Base-by-base conservation (phyloP, 1,284 basidiomycete species). In the Porodaedalea pini region DNA sequence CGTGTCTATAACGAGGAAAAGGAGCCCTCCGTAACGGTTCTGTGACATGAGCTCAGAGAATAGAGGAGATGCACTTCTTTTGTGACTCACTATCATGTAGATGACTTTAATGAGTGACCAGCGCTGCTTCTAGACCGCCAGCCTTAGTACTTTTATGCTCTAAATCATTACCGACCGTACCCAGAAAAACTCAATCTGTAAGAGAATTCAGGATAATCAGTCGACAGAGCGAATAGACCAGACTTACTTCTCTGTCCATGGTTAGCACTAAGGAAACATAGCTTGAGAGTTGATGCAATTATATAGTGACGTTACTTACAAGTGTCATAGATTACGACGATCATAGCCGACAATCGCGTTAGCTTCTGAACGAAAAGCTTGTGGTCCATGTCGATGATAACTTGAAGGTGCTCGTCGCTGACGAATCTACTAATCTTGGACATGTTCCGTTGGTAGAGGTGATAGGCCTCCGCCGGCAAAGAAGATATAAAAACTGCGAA, bases 11-110 rank as follows among this genome's bases (percentile, higher is more conserved):
- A 36, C 44, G 10, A 47, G 17, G 19, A 44, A 45, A 15, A 55
- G n/a, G 5, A 55, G 19, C 8, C 53, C 53, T 13, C 41, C 41
- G 34, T 54, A 55, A 13, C 53, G 53, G 25, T 55, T 55, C 53
- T 55, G 17, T 21, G 39, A 27, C 11, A 39, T 19, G 15, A 7
- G 8, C 19, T 21, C 19, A 17, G 25, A 34, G 27, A 32, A 43
- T 17, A 34, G 13, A 45, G n/a, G 27, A 23, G 19, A 17, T 54
- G 53, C 17, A 19, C 3, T n/a, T 2, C 7, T 21, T 23, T 29
- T 23, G n/a, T 5, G 10, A 36, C 41, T 47, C 41, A 55, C 53
- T 23, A 55, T 8, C 6, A 55, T 4, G 23, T 55, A 55, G 15
- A 55, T n/a, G 2, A 55, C n/a, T 34, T 55, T 47, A 13, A 55